These are phyloP conservation scores for Canavalia ensiformis DNA, from an alignment of 306 rosid species.

Conservation along the genomic window DNA sequence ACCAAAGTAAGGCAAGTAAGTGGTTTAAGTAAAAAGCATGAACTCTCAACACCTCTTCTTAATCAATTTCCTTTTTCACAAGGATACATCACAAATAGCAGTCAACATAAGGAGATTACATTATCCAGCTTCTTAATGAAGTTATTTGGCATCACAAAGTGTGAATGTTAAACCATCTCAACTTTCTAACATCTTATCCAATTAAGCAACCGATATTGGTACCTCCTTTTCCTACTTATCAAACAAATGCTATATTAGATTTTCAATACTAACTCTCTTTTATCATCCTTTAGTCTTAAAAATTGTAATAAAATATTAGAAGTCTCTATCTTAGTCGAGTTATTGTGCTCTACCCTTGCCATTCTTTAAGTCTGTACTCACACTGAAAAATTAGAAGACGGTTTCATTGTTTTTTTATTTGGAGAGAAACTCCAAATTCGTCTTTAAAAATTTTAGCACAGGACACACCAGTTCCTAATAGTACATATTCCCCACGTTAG, in stretches of 20 bases:
- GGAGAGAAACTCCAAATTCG: neutral
- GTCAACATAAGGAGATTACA: neutral
- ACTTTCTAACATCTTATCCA: slow-evolving; percentile 9
- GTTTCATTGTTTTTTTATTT: neutral
- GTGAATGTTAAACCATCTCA: slow-evolving; percentile 24
- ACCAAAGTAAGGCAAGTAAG: neutral
- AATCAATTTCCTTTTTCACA: slow-evolving; percentile 16
- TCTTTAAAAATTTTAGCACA: neutral
- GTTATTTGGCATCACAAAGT: slow-evolving; percentile 25
- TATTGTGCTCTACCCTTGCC: neutral
- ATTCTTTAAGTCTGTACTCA: slow-evolving; percentile 5
- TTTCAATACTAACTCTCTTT: neutral
- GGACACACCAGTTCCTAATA: too few species aligned
- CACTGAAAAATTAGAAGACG: neutral
- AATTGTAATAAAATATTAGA: neutral
- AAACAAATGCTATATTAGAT: slow-evolving; percentile 5
- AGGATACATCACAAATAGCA: slow-evolving; percentile 15
- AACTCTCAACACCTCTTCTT: slow-evolving; percentile 6
- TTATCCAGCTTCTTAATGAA: slow-evolving; percentile 1
- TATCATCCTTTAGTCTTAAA: neutral
- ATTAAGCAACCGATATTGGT: neutral
- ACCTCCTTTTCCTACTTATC: neutral
- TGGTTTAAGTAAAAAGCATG: neutral
- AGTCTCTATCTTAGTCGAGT: slow-evolving; percentile 25
- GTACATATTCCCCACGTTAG: neutral